Evolutionary conservation across 257 asterid genomes (phyloP), one percentile per base, ranked within the genome.

Genomic region (Solanum gandarillasii): DNA sequence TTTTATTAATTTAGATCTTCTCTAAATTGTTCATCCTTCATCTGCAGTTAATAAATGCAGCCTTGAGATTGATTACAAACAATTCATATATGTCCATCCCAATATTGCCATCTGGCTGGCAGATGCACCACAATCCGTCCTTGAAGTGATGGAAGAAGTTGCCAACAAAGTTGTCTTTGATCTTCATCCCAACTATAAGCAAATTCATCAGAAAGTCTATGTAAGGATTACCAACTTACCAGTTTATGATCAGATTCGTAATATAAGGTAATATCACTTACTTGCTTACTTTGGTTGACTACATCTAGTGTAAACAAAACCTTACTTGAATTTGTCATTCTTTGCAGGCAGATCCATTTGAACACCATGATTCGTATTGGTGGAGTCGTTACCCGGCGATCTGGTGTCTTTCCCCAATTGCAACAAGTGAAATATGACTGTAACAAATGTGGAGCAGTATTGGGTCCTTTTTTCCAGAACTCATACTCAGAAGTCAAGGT

Each of bases 101-200:
- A 96, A 97, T 91, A 96, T 97, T 87, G 99, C 99, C 43, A 95
- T 97, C 90, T 97, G 99, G 99, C 95, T 97, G 86, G 99, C 99
- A 29, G 99, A 97, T 89, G 99, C 99, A n/a, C 99, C 99, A 12
- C 98, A 95, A 75, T 93, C 99, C 25, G 98, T 97, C 90, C 99
- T 97, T 88, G 99, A 97, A 92, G 98, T 96, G 68, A 97, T 96
- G 99, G 99, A 97, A 91, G 99, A 97, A 92, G 97, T 97, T 88
- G 96, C 98, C 75, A 97, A 95, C 84, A 97, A 95, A 93, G 91
- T 97, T 90, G 95, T 97, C 76, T 96, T 93, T 31, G 94, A 93
- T 87, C 91, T 95, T 91, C 98, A 96, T 92, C 96, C 95, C 23
- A 96, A 97, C 91, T 97, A 97, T 90, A 93, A 89, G 93, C 93